Evolutionary conservation across 1,139 yeast species (phyloP), one percentile per base, ranked within the genome.

Genomic region (Scheffersomyces illinoinensis): DNA sequence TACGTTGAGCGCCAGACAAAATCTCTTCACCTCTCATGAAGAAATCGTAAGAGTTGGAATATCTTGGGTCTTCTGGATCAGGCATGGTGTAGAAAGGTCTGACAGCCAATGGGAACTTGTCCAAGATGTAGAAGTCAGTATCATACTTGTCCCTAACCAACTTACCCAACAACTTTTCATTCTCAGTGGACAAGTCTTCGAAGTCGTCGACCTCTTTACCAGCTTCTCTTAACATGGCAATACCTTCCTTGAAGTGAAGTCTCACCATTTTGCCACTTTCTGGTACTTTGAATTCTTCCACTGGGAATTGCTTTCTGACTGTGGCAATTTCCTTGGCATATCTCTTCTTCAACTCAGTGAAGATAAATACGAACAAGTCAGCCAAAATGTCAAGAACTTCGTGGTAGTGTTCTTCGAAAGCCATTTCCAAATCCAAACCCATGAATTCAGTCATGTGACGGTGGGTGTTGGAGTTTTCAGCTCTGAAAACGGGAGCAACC

Each of bases 41-140:
- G 88, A 96, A 95, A 82, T 95, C 99, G 75, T 93, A 90, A 20
- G 96, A 90, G 86, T 95, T 95, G 66, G 98, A 93, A 81, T 93
- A 93, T 69, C 89, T 84, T 65, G 97, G 86, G 79, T 96, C 93
- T 71, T 87, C 90, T 19, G 98, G 85, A 74, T 93, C 98, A 62
- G 99, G 98, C 99, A 96, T 95, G 59, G 99, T 95, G 85, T 95
- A 95, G 85, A 95, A 95, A 60, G 99, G 99, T 82, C 99, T 90
- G 59, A 93, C 85, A 43, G 91, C 96, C 71, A 93, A 83, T 69
- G 99, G 99, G 90, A 96, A 95, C 77, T 95, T 95, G 84, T 95
- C 99, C 78, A 95, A 86, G 71, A 95, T 92, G 82, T 93, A 95
- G 85, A 95, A 95, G 78, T 95, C 99, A 59, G 99, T 95, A 78